phyloP scores from a whole-genome alignment of 1,139 yeast genomes.

The Sugiyamaella castrensis region DNA sequence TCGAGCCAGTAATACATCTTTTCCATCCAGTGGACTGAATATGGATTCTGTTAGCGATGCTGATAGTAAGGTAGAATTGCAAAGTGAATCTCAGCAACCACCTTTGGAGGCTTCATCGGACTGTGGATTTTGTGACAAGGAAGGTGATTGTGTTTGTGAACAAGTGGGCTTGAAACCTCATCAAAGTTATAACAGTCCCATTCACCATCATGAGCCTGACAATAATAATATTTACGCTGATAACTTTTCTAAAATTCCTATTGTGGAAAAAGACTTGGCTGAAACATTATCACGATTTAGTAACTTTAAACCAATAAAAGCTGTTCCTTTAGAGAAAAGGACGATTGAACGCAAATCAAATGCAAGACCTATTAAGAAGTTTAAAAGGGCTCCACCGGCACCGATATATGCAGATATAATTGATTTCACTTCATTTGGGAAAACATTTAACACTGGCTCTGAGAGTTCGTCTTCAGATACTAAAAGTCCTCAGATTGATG shows the following conservation, averaged over 20 bases:
- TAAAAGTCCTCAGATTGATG: neutral
- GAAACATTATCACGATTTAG: constrained; percentile 17
- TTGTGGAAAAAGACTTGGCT: neutral
- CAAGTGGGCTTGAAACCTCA: constrained; percentile 30
- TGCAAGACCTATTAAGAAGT: too few species aligned
- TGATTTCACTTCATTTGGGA: too few species aligned
- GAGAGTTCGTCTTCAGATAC: too few species aligned
- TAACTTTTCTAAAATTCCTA: neutral
- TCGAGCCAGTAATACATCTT: too few species aligned
- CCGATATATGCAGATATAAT: too few species aligned
- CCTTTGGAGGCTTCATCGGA: constrained; percentile 12
- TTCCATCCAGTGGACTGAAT: too few species aligned
- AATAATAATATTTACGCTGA: neutral
- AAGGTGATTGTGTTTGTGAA: constrained; percentile 35
- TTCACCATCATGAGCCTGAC: neutral
- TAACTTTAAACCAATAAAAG: constrained; percentile 25
- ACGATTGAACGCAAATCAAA: too few species aligned
- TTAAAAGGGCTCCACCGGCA: too few species aligned
- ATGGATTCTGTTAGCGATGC: neutral
- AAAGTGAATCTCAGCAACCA: neutral
- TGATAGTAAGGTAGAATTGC: neutral
- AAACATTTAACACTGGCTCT: constrained; percentile 1
- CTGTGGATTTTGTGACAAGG: constrained; percentile 36
- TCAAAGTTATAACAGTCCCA: constrained; percentile 4
- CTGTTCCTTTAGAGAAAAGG: constrained; percentile 29